Conservation (phyloP, 2,329 filamentous ascomycete species). For the Clarireedia paspali region DNA sequence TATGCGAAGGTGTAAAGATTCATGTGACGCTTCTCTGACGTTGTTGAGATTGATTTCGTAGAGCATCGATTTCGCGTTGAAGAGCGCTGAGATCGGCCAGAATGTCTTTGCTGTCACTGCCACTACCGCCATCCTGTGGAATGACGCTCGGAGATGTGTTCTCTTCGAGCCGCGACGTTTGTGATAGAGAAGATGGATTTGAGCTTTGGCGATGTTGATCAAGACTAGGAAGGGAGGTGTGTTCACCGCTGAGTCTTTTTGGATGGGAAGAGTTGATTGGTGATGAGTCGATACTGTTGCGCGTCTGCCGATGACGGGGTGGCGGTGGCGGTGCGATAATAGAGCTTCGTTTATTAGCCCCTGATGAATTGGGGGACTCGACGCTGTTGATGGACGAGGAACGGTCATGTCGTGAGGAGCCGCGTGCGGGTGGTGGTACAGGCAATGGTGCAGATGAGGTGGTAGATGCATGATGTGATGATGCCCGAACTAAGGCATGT, state of each 20-base stretch:
- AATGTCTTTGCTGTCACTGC: conserved; percentile 46
- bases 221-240: conserved; percentile 15
- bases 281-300: conserved; percentile 18
- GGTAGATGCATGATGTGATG: conserved; percentile 19
- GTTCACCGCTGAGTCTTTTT: conserved; percentile 21
- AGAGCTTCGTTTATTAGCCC: conserved; percentile 19
- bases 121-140: conserved; percentile 21
- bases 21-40: conserved; percentile 7
- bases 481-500: conserved; percentile 18
- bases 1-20: background rate
- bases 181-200: conserved; percentile 17
- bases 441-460: conserved; percentile 30
- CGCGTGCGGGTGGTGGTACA: conserved; percentile 34
- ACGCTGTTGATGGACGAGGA: conserved; percentile 22
- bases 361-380: conserved; percentile 13
- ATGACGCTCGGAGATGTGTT: conserved; percentile 13
- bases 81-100: conserved; percentile 64
- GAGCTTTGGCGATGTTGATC: conserved; percentile 19
- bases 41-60: conserved; percentile 37
- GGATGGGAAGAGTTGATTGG: conserved; percentile 13
- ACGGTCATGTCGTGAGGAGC: conserved; percentile 18
- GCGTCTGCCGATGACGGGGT: conserved; percentile 37
- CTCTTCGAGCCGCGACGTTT: conserved; percentile 22
- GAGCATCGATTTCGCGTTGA: conserved; percentile 67
- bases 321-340: conserved; percentile 26